These are phyloP conservation scores for bread wheat (Triticum aestivum) DNA, from an alignment of 176 grass and related monocot genomes.

Conservation along the genomic window DNA sequence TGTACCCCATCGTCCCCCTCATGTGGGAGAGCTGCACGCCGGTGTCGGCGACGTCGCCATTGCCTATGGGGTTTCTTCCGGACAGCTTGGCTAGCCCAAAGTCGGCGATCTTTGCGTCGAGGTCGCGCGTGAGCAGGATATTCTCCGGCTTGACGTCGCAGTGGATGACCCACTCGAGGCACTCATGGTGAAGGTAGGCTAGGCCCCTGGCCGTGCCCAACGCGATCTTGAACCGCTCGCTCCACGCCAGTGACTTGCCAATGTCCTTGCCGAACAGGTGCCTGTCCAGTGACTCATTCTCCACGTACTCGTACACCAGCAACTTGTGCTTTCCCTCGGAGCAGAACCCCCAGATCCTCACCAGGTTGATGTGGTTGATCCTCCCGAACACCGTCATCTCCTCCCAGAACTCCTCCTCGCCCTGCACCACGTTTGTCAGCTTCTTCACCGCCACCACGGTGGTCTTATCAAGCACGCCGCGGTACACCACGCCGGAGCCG, in stretches of 20 bases:
- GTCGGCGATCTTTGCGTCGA: slow-evolving; percentile 59
- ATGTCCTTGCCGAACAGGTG: slow-evolving; percentile 45
- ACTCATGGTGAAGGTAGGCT: slow-evolving; percentile 62
- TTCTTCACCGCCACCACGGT: slow-evolving; percentile 60
- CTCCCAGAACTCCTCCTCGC: slow-evolving; percentile 61
- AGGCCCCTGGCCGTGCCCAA: slow-evolving; percentile 43
- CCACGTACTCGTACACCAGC: slow-evolving; percentile 61
- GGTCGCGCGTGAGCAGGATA: slow-evolving; percentile 51
- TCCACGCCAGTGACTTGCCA: slow-evolving; percentile 38
- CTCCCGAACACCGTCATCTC: slow-evolving; percentile 57
- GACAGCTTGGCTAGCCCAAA: slow-evolving; percentile 58
- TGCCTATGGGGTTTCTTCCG: slow-evolving; percentile 13
- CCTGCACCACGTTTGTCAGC: slow-evolving; percentile 31
- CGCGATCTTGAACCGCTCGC: slow-evolving; percentile 41
- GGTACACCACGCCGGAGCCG: slow-evolving; percentile 55
- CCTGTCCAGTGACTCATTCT: slow-evolving; percentile 60
- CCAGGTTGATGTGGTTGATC: slow-evolving; percentile 78
- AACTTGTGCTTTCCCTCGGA: slow-evolving; percentile 43
- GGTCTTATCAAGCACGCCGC: slow-evolving; percentile 42
- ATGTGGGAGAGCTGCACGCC: slow-evolving; percentile 36
- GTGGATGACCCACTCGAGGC: slow-evolving; percentile 67
- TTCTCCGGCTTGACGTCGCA: slow-evolving; percentile 67
- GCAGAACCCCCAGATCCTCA: slow-evolving; percentile 58
- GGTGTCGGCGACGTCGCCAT: neutral
- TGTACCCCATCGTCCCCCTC: slow-evolving; percentile 55